Conservation (phyloP, 2,329 filamentous ascomycete genomes). For the Talaromyces sp. region DNA sequence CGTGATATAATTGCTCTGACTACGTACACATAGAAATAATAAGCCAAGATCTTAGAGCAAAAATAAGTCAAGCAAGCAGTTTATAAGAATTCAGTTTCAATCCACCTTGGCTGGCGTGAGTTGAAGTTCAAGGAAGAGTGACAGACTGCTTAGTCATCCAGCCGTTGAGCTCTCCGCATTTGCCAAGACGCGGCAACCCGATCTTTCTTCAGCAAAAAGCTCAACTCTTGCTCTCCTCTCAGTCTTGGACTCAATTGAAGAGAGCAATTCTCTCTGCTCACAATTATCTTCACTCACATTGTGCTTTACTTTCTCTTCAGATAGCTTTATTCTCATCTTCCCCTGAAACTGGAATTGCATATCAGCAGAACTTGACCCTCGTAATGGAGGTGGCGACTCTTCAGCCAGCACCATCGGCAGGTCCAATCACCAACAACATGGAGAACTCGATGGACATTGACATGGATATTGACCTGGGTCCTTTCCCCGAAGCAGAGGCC, state of each 20-base stretch:
- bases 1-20: too few species aligned
- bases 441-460: constrained; percentile 61
- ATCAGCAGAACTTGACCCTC: neutral
- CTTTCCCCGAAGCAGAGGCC: constrained; percentile 40
- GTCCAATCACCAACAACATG: constrained; percentile 19
- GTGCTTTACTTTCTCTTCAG: neutral
- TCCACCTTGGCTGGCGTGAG: too few species aligned
- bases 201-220: neutral
- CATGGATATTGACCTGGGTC: constrained; percentile 60
- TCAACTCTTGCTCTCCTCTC: neutral
- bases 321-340: neutral
- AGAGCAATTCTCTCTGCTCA: neutral
- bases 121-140: neutral
- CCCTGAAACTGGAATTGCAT: neutral
- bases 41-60: too few species aligned
- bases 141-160: constrained; percentile 8
- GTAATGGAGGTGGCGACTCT: constrained; percentile 20
- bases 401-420: constrained; percentile 15
- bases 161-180: constrained; percentile 12
- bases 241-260: neutral
- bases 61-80: too few species aligned
- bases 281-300: neutral
- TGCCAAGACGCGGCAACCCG: constrained; percentile 5
- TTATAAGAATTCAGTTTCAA: too few species aligned
- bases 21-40: too few species aligned